Evolutionary conservation across 768 basidiomycete species (phyloP).

Genomic region (Boletellus sp.): DNA sequence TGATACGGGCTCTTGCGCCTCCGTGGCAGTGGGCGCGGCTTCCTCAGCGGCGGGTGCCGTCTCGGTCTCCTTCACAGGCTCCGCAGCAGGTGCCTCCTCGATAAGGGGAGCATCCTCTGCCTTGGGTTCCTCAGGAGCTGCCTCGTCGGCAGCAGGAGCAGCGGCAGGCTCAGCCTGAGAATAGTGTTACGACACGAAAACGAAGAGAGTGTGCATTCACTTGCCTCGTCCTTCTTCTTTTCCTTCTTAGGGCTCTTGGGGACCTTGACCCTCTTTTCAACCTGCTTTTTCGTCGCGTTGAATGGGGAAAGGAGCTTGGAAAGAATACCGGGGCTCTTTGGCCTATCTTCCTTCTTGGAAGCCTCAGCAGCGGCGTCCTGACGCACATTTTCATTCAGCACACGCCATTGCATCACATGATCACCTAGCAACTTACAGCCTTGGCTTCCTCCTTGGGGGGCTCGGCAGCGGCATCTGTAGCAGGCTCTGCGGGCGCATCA

Average conservation of each 20-base stretch:
- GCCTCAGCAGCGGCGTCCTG: constrained; percentile 44
- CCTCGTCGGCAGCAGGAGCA: constrained; percentile 32
- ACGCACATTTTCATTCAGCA: constrained; percentile 12
- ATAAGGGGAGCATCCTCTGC: constrained; percentile 42
- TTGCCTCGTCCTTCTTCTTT: constrained; percentile 74
- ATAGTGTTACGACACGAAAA: neutral
- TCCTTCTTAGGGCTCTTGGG: constrained; percentile 80
- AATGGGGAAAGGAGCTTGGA: constrained; percentile 77
- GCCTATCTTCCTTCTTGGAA: constrained; percentile 71
- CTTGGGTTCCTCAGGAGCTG: constrained; percentile 29
- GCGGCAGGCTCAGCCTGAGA: constrained; percentile 32
- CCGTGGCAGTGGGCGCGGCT: constrained; percentile 23
- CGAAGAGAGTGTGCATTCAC: constrained; percentile 11
- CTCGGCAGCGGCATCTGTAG: constrained; percentile 30
- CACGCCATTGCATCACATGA: constrained; percentile 28
- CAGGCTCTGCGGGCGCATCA: constrained; percentile 22
- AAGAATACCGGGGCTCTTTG: constrained; percentile 76
- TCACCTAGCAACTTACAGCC: constrained; percentile 29
- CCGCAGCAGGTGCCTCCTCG: constrained; percentile 37
- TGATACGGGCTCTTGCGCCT: constrained; percentile 29
- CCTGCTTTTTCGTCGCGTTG: constrained; percentile 50
- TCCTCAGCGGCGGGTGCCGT: constrained; percentile 26
- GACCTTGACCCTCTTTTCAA: constrained; percentile 55
- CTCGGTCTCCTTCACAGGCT: constrained; percentile 70
- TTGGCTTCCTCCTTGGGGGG: constrained; percentile 43